Base-by-base conservation (phyloP, 805 yeast species). In the Ogataea pignaliae region DNA sequence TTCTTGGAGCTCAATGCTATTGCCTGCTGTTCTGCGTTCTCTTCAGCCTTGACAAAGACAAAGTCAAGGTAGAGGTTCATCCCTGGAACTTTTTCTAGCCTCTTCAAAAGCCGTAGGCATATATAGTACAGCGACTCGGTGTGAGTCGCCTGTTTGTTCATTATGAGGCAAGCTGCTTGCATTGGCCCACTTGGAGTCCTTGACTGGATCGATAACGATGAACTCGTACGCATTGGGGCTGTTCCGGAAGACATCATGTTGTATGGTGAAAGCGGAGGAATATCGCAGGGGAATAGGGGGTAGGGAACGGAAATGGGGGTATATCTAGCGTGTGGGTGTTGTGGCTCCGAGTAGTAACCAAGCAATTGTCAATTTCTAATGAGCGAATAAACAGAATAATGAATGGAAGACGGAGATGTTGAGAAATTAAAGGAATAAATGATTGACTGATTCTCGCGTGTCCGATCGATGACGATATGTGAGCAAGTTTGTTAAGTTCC, bases 11-110 rank as follows among this genome's bases (percentile, higher is more conserved):
- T 51, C n/a, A 56, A 43, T 5, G 59, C 55, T 9, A 52, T 46
- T 1, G 89, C 86, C 64, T 85, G 93, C 53, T 82, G 83, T 57
- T 85, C 91, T 37, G 86, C 78, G 39, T 79, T 67, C 30, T 75
- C 77, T 57, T 85, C 90, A 7, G 89, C 85, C 12, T 81, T 71
- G 11, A 76, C 69, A 59, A 75, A 76, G 2, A 91, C 90, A 32
- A 79, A 66, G 42, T 75, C 74, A 46, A 86, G 59, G 60, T 79
- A 85, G 34, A 89, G 84, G 32, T 73, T 75, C 73, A 88, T 72
- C 15, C 83, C 89, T 0, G 85, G 79, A 17, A 85, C 73, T 34
- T 69, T 65, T 42, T 75, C 78, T 31, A 88, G 63, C 46, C 83
- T 65, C 45, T 66, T 70, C 56, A 79, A 74, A 43, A 87, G 68